These are phyloP conservation scores for Gardenia jasminoides DNA, from an alignment of 257 asterid genomes.

Conservation along the genomic window DNA sequence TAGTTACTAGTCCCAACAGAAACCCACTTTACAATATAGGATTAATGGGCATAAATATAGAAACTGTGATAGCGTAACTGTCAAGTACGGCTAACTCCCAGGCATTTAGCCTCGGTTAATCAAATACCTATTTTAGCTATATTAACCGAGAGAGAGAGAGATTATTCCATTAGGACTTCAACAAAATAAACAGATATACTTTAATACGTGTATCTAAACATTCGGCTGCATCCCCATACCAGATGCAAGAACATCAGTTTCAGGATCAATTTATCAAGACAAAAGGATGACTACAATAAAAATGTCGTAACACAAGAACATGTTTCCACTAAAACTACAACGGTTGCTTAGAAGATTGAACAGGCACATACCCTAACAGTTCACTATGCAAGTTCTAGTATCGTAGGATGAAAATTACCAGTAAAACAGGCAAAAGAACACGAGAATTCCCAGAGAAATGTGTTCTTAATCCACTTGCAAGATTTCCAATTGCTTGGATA, in stretches of 20 bases:
- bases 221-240: not conserved
- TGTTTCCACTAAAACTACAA: not conserved
- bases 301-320: not conserved
- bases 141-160: not conserved
- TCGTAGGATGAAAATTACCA: constrained; percentile 48
- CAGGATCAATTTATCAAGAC: not conserved
- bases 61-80: not conserved
- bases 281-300: not conserved
- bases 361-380: not conserved
- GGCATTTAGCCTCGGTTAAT: not conserved
- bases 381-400: constrained; percentile 3
- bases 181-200: not conserved
- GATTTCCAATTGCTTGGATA: constrained; percentile 93
- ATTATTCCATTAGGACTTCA: not conserved
- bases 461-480: constrained; percentile 90
- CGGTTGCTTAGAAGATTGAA: not conserved
- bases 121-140: not conserved
- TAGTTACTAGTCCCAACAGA: not conserved
- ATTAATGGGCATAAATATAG: not conserved
- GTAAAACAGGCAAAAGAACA: constrained; percentile 73
- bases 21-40: not conserved
- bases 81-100: not conserved
- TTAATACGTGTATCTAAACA: not conserved
- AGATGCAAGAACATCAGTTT: not conserved
- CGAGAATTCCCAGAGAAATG: constrained; percentile 86